Percentiles rank a stretch among this genome's conserved stretches.
Evolutionary conservation across 148 eudicot genomes (phyloP).

Genomic region (Fallopia convolvulus): DNA sequence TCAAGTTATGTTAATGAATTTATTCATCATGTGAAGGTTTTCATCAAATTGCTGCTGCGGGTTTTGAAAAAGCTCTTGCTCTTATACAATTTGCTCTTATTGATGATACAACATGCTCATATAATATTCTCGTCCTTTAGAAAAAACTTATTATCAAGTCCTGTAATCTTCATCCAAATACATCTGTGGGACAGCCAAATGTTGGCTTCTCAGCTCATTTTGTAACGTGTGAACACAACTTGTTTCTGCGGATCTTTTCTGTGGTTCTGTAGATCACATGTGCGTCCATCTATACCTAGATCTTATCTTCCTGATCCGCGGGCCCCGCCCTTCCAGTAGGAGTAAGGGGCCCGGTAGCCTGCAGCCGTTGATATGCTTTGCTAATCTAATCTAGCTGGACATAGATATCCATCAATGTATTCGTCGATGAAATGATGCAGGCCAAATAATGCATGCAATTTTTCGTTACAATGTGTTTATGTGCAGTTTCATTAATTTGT

Average conservation of each 20-base stretch:
- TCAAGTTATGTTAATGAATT: background rate
- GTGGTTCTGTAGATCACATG: background rate
- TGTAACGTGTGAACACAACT: conserved; percentile 3
- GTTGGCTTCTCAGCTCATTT: background rate
- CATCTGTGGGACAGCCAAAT: background rate
- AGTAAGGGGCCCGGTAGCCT: background rate
- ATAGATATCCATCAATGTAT: background rate
- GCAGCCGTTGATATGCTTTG: background rate
- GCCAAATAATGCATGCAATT: background rate
- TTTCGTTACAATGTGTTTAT: background rate
- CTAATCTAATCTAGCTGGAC: background rate
- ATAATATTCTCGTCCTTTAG: background rate
- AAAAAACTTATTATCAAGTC: background rate
- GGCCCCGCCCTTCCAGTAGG: background rate
- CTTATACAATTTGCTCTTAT: background rate
- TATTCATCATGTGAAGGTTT: background rate
- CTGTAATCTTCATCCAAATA: background rate
- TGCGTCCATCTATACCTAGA: background rate
- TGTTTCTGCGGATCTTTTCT: background rate
- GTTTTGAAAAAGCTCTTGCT: background rate
- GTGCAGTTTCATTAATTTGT: conserved; percentile 10
- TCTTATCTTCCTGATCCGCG: conserved; percentile 3
- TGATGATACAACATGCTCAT: background rate
- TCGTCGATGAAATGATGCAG: background rate
- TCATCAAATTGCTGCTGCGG: background rate